Evolutionary conservation across 768 basidiomycete species (phyloP).

Genomic region (Clathrus columnatus): DNA sequence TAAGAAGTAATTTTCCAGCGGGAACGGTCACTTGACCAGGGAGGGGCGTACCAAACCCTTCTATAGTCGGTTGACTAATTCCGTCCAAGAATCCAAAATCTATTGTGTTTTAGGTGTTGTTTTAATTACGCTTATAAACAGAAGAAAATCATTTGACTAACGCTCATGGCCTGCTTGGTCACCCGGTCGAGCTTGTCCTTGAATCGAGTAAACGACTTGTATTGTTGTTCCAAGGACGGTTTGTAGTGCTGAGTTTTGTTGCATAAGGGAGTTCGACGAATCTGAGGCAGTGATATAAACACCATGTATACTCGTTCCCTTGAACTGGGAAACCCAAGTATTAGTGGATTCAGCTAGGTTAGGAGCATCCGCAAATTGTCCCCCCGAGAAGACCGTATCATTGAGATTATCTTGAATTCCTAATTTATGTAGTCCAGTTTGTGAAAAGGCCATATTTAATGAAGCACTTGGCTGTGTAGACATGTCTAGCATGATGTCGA

Average conservation of each 20-base stretch:
- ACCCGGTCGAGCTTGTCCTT: constrained; percentile 15
- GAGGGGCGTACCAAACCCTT: constrained; percentile 12
- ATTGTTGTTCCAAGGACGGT: constrained; percentile 13
- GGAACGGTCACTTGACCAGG: constrained; percentile 16
- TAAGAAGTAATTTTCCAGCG: constrained; percentile 16
- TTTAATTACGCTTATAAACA: background rate
- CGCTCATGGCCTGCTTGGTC: constrained; percentile 18
- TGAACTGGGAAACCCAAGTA: constrained; percentile 15
- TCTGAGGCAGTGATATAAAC: constrained; percentile 19
- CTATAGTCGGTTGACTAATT: constrained; percentile 16
- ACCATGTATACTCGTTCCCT: constrained; percentile 17
- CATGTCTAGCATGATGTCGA: constrained; percentile 1
- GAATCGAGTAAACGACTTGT: constrained; percentile 6
- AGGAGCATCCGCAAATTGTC: constrained; percentile 16
- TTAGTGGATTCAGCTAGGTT: constrained; percentile 14
- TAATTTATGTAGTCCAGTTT: constrained; percentile 13
- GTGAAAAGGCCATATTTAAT: constrained; percentile 19
- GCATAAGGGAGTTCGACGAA: background rate
- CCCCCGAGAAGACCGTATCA: constrained; percentile 13
- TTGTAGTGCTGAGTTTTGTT: constrained; percentile 4
- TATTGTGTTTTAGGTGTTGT: background rate
- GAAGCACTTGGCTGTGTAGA: constrained; percentile 13
- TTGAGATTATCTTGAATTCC: constrained; percentile 16
- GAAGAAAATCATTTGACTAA: constrained; percentile 1
- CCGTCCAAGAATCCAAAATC: constrained; percentile 21